Base-by-base conservation (phyloP, 352 stramenopile genomes). In the Phytopythium litorale region DNA sequence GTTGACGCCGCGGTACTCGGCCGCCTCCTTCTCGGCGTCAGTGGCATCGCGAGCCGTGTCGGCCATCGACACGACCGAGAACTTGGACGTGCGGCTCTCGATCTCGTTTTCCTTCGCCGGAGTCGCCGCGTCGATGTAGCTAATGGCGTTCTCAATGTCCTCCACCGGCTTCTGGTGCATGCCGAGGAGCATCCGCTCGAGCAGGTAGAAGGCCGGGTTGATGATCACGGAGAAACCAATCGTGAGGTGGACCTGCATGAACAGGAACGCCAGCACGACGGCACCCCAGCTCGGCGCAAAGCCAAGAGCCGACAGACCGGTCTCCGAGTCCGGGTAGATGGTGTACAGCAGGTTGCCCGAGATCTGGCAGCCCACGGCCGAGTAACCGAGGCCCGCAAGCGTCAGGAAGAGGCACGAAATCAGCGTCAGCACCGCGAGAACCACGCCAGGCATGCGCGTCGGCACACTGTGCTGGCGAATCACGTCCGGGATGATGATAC, bases 211-310 rank as follows among this genome's bases (percentile, higher is more conserved):
- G 12, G 68, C 70, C 9, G 76, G 76, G 48, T 78, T 61, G n/a
- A n/a, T n/a, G n/a, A 9, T 37, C 9, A 70, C 68, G 4, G 73
- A 66, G 48, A 84, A 84, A 15, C 71, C 76, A 40, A 84, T 75
- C 1, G 74, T 78, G 38, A 84, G 51, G 60, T 84, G 76, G 35
- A 84, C 49, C 43, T 83, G 74, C 76, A 84, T 84, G 70, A 75
- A 76, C 13, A 74, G 32, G 42, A 70, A 84, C 56, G 67, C 70
- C 56, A 79, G 71, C 38, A 79, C 62, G 40, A 80, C 67, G 13
- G 60, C 46, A 1, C 75, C 75, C 66, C 13, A 63, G 58, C 7
- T 46, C 7, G 40, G 40, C 21, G 40, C 40, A 5, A 46, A 46
- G 8, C 40, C 40, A 3, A 46, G 40, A 3, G 4, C 9, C 0